Evolutionary conservation across 345 rosid species (phyloP), one percentile per base, ranked within the genome.

Genomic region (Ceriops decandra): DNA sequence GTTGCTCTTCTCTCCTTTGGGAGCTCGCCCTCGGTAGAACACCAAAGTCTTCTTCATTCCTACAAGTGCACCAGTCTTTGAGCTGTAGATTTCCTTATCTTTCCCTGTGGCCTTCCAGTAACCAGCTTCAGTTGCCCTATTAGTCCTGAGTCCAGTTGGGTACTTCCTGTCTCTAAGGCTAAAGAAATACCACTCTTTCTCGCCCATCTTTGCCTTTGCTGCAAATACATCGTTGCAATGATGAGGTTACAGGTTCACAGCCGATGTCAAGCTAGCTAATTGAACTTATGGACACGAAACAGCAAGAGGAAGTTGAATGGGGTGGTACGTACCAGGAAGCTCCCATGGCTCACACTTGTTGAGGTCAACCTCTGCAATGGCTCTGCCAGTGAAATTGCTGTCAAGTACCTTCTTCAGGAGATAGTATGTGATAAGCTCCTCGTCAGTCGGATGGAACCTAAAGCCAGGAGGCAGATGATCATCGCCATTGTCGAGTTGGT

Each of bases 291-390:
- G 16, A 28, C 3, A 32, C 21, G 66, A 42, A 30, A 5, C 2
- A 13, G 21, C 3, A 24, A 33, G 5, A 33, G 21, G 1, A 5
- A 30, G 53, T 42, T 57, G 19, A 20, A 17, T 7, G 51, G 46
- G 13, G 19, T 69, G 3, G 19, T 85, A 7, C 36, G 36, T 33
- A 90, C 97, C 90, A 24, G 98, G 98, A 72, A 93, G 96, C 64
- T 93, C 96, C 98, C 98, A 93, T 3, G 98, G 98, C 79, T 93
- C 97, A 46, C 92, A 93, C 78, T 90, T 93, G 90, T 93, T 90
- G 57, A 93, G 97, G 65, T 93, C 96, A 54, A 89, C 97, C 66
- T 90, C 92, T n/a, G 97, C 89, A 63, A 93, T 86, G 60, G 97
- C 97, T 1, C 88, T 77, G 31, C 92, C 87, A 1, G 90, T 63